phyloP scores from a whole-genome alignment of 305 asterid genomes.

The Fraxinus greggii region DNA sequence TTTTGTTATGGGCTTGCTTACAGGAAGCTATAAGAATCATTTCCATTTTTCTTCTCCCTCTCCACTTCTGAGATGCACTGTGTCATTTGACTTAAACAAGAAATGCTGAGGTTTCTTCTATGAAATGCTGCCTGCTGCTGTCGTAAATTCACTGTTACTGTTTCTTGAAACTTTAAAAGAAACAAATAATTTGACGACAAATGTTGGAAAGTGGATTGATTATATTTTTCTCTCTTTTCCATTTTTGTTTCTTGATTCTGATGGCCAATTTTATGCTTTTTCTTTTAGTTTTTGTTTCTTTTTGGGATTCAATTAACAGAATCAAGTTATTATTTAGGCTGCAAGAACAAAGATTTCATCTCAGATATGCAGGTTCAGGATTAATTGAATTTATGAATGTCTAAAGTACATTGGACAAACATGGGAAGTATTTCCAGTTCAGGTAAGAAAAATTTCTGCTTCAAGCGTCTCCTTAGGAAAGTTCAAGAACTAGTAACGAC shows the following conservation, averaged over 20 bases:
- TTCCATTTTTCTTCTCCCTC: not conserved
- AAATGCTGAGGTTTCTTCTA: not conserved
- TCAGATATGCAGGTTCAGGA: not conserved
- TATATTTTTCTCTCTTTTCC: not conserved
- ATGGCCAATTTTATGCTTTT: not conserved
- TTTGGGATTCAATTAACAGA: not conserved
- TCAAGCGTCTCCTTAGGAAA: not conserved
- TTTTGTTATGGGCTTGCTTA: not conserved
- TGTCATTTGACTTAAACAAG: not conserved
- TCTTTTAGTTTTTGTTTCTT: not conserved
- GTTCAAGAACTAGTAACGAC: not conserved
- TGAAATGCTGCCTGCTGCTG: not conserved
- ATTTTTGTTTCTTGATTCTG: not conserved
- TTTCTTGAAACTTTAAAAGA: not conserved
- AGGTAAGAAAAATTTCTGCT: not conserved
- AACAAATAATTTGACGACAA: not conserved
- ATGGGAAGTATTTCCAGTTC: not conserved
- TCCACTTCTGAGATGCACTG: not conserved
- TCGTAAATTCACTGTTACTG: not conserved
- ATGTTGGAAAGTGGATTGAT: not conserved
- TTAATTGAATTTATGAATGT: not conserved
- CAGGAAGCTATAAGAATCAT: not conserved
- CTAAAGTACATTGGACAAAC: not conserved
- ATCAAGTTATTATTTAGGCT: not conserved
- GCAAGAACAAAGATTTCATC: not conserved